phyloP scores from a whole-genome alignment of 139 green algal species.

The Trebouxia sp. region DNA sequence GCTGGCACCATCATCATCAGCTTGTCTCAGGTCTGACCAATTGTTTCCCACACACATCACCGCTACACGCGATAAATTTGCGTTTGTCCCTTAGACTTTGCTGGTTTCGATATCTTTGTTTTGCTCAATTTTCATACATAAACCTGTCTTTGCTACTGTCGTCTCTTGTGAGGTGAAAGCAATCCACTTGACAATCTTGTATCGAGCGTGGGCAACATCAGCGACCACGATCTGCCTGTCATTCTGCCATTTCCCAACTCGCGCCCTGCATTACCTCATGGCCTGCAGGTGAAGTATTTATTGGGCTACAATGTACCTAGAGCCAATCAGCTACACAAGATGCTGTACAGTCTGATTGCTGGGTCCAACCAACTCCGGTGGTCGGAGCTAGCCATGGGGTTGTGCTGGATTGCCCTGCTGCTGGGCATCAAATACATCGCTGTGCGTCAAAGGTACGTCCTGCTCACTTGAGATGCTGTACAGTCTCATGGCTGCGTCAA shows the following conservation, averaged over 20 bases:
- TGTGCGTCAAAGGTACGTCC: background rate
- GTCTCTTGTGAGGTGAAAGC: too few species aligned
- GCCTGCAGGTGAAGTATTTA: slow-evolving; percentile 37
- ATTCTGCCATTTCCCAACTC: too few species aligned
- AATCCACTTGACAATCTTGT: too few species aligned
- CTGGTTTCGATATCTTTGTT: background rate
- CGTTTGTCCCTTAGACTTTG: background rate
- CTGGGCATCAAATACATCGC: slow-evolving; percentile 27
- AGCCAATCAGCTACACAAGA: slow-evolving; percentile 12
- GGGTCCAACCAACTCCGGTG: background rate
- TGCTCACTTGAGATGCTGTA: background rate
- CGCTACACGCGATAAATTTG: background rate
- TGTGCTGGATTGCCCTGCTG: slow-evolving; percentile 33
- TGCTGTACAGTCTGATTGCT: slow-evolving; percentile 8
- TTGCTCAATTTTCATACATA: background rate
- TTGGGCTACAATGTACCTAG: slow-evolving; percentile 33
- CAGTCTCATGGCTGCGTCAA: background rate
- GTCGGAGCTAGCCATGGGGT: slow-evolving; percentile 32
- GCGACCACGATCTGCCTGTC: too few species aligned
- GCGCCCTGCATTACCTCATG: background rate
- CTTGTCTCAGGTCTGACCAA: slow-evolving; percentile 12
- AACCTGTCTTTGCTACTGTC: too few species aligned
- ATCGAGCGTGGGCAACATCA: too few species aligned
- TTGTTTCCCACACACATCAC: background rate
- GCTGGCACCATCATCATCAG: slow-evolving; percentile 49